Percentiles rank a stretch among this genome's conserved stretches.
Evolutionary conservation across 106 monocot genomes (phyloP).

Genomic region (Xerophyta viscosa): DNA sequence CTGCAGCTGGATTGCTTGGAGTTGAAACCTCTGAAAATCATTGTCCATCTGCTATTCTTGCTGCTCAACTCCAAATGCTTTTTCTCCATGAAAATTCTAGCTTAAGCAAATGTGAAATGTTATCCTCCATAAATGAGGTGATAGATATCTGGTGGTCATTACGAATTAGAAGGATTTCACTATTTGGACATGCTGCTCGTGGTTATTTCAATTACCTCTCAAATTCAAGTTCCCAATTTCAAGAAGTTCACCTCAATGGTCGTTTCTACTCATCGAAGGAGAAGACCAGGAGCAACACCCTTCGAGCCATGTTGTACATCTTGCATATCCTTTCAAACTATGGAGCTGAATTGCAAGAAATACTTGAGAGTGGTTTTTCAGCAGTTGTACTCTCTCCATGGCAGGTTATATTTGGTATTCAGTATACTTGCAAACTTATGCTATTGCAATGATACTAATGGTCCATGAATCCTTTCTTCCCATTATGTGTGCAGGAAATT

Average conservation of each 20-base stretch:
- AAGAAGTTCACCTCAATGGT: conserved; percentile 9
- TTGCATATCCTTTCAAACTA: conserved; percentile 81
- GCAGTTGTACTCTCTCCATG: conserved; percentile 67
- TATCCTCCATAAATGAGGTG: conserved; percentile 36
- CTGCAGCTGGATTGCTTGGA: conserved; percentile 55
- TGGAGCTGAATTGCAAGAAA: conserved; percentile 71
- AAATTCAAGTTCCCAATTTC: conserved; percentile 40
- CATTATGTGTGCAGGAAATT: conserved; percentile 51
- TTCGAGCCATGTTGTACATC: conserved; percentile 67
- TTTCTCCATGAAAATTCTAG: conserved; percentile 24
- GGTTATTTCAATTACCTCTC: conserved; percentile 91
- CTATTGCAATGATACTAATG: too few relatives aligned
- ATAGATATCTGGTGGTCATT: conserved; percentile 73
- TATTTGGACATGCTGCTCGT: conserved; percentile 85
- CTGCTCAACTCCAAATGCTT: conserved; percentile 50
- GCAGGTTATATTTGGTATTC: conserved; percentile 52
- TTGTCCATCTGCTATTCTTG: conserved; percentile 40
- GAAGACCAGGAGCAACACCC: conserved; percentile 43
- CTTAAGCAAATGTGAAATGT: conserved; percentile 17
- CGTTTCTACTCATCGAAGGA: conserved; percentile 27
- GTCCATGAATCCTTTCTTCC: too few relatives aligned
- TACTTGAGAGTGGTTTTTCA: conserved; percentile 53
- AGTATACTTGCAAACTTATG: neutral
- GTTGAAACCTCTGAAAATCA: conserved; percentile 46
- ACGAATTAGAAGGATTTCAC: conserved; percentile 66